Evolutionary conservation across 495 filamentous ascomycete species (phyloP).

Genomic region (Paragyromitra xinjiangensis): DNA sequence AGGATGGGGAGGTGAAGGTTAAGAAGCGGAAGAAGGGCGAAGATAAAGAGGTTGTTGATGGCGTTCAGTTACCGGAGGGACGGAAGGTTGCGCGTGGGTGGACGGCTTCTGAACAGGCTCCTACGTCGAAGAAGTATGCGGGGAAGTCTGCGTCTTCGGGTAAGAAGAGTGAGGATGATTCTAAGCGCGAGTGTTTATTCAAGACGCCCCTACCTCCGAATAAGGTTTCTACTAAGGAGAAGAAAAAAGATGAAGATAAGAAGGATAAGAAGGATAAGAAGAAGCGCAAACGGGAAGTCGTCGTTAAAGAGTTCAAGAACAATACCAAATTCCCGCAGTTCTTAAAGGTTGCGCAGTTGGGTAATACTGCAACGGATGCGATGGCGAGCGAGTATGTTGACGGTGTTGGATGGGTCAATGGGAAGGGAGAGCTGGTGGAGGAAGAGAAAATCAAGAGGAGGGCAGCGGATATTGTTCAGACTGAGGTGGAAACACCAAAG

Average conservation of each 20-base stretch:
- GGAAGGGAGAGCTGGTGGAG: constrained; percentile 79
- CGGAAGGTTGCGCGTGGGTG: constrained; percentile 89
- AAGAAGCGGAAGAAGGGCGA: constrained; percentile 69
- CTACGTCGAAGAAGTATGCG: constrained; percentile 60
- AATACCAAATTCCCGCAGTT: constrained; percentile 82
- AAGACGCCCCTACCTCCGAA: constrained; percentile 42
- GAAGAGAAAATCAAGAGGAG: constrained; percentile 58
- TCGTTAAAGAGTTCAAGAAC: constrained; percentile 81
- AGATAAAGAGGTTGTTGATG: constrained; percentile 70
- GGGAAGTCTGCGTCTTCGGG: constrained; percentile 49
- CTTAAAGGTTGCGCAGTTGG: constrained; percentile 64
- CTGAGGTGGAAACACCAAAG: constrained; percentile 29
- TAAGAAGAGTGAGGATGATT: constrained; percentile 58
- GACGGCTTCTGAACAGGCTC: constrained; percentile 68
- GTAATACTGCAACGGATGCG: constrained; percentile 60
- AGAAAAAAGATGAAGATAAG: constrained; percentile 60
- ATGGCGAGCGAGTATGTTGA: constrained; percentile 69
- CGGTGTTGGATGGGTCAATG: constrained; percentile 88
- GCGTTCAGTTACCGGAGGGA: constrained; percentile 74
- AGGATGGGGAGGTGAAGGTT: constrained; percentile 59
- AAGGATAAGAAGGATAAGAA: constrained; percentile 67
- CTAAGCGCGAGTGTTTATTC: constrained; percentile 50
- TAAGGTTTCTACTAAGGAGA: constrained; percentile 34
- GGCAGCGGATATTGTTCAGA: constrained; percentile 18
- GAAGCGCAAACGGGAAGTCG: constrained; percentile 68